Evolutionary conservation across 2,329 filamentous ascomycete species (phyloP), one percentile per base, ranked within the genome.

Genomic region (Neospermospora avenae): DNA sequence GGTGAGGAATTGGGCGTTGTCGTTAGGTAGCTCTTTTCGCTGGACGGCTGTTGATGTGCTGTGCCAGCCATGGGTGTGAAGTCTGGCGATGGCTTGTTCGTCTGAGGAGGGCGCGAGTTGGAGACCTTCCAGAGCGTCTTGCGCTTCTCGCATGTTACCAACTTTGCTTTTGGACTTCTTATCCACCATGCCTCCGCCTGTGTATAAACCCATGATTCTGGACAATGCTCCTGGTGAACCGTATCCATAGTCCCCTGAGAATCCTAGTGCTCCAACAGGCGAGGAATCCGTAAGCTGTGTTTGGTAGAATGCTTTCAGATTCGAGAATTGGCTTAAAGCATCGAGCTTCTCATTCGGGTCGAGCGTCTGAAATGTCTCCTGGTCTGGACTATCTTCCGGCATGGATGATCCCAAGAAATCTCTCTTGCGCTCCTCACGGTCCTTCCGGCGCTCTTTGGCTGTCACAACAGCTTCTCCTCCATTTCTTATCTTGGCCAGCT

Each of bases 201-300:
- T 91, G 75, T 97, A 97, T 25, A 97, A 79, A 63, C 86, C 93
- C 91, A 97, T 96, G 69, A 98, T 95, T 34, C 93, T 86, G 25
- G 90, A 88, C 57, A 97, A 78, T 10, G 91, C 90, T 4, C 86
- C 89, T 0, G 93, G 93, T 0, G 93, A 96, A 31, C 81, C 83
- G 74, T 86, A 87, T 45, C 78, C 79, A 63, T 81, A 80, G 65
- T 80, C 80, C 46, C 77, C 75, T 35, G 77, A 73, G 57, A 89
- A 84, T 2, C 87, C 86, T 28, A 85, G 75, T 49, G 75, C 74
- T 1, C 83, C 81, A 4, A 75, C 75, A 0, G 82, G 74, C 13
- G 81, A 80, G 0, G 83, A 77, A 54, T 89, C 84, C 8, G 85
- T 81, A 16, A 96, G 79, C 71, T 97, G 93, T 7, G 82, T 80